Conservation (phyloP, 2,329 filamentous ascomycete species). For the Ustulina deusta region DNA sequence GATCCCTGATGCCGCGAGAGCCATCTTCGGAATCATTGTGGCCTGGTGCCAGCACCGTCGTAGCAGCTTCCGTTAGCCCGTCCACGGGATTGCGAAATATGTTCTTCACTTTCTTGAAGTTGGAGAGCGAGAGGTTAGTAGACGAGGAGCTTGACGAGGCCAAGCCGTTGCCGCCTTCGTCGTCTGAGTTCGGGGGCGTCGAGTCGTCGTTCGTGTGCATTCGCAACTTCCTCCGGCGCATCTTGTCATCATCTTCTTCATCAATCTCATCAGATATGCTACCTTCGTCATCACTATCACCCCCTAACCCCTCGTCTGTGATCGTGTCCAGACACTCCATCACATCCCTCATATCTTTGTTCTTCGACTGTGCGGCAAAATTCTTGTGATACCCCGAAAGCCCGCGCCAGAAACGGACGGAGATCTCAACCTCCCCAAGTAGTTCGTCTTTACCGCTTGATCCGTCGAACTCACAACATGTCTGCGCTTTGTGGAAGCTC, state of each 20-base stretch:
- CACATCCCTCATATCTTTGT: slow-evolving; percentile 66
- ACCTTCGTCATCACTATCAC: slow-evolving; percentile 38
- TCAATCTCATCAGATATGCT: slow-evolving; percentile 37
- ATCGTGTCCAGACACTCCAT: slow-evolving; percentile 74
- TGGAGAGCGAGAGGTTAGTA: slow-evolving; percentile 40
- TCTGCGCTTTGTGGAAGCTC: slow-evolving; percentile 53
- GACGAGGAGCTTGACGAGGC: slow-evolving; percentile 38
- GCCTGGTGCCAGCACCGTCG: slow-evolving; percentile 50
- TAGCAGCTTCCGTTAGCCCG: slow-evolving; percentile 47
- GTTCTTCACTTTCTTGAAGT: slow-evolving; percentile 53
- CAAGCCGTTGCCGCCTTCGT: slow-evolving; percentile 52
- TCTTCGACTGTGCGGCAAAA: slow-evolving; percentile 63
- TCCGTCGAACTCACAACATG: slow-evolving; percentile 53
- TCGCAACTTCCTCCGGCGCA: slow-evolving; percentile 48
- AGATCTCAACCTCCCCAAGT: slow-evolving; percentile 69
- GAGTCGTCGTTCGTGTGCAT: slow-evolving; percentile 53
- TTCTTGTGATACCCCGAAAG: slow-evolving; percentile 69
- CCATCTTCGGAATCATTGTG: slow-evolving; percentile 57
- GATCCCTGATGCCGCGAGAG: slow-evolving; percentile 61
- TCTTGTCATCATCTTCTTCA: slow-evolving; percentile 50
- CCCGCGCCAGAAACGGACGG: slow-evolving; percentile 70
- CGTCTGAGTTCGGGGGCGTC: slow-evolving; percentile 46
- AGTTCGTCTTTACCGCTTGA: slow-evolving; percentile 66
- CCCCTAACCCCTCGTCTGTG: slow-evolving; percentile 64
- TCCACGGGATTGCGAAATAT: slow-evolving; percentile 53